Base-by-base conservation (phyloP, 495 filamentous ascomycete species). In the Penicillium canescens region DNA sequence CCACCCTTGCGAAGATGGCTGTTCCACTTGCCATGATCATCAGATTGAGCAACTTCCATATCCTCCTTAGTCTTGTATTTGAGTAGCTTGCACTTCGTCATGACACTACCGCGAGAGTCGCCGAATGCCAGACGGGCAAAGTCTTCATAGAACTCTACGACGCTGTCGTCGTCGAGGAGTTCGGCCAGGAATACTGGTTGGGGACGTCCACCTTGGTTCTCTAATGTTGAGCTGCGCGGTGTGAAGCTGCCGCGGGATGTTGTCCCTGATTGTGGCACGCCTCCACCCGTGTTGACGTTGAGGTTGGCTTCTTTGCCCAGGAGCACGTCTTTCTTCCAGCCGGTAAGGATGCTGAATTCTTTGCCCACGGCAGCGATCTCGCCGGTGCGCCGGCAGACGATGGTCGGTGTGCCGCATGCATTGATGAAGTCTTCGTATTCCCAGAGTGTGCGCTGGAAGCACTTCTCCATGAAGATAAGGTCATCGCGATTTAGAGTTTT, bases 381-480 rank as follows among this genome's bases (percentile, higher is more conserved):
- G 14, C 94, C 95, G 1, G 92, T 96, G 33, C 94, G 85, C 46
- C 94, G 82, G 58, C 90, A 96, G 40, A 96, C 89, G 50, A 98
- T 86, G 2, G 91, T 92, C 13, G 94, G 94, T 20, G 92, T 95
- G 34, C 90, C 90, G 53, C 84, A 89, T 42, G 87, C 84, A 51
- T 89, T 86, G 78, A 96, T 89, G 61, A 92, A 92, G 51, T 94
- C 90, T 56, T 98, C 90, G 59, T 96, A 94, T 63, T 95, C 91
- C 66, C 86, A 90, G 11, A 98, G 78, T 1, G 89, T 92, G 36
- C 94, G 88, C 66, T 98, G 94, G 64, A 98, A 90, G 65, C 89
- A 92, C 68, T 95, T 92, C 69, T 98, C 94, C 90, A 94, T 95
- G 72, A 97, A 96, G 20, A 98, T 85, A 16, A 98, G 80, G 66